A percentile compares a stretch with the other conserved stretches of the same genome.
Evolutionary conservation across 768 basidiomycete genomes (phyloP).

Genomic region (Leccinellum rugosiceps): DNA sequence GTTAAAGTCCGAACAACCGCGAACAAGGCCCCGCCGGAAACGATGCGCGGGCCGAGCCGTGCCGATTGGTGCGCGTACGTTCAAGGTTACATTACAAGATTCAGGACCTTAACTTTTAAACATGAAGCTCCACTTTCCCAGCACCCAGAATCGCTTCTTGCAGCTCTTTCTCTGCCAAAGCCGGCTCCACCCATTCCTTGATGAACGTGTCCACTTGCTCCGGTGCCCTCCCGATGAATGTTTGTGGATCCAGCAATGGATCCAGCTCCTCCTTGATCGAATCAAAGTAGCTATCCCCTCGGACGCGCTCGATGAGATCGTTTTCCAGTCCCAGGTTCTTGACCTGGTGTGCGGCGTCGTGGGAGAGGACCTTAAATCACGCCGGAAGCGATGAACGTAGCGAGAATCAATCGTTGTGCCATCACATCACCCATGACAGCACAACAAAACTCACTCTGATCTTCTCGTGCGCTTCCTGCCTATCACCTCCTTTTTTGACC

Average conservation of each 20-base stretch:
- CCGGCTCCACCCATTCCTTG: conserved; percentile 84
- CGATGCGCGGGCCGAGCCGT: conserved; percentile 20
- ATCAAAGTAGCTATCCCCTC: conserved; percentile 80
- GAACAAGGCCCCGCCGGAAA: conserved; percentile 15
- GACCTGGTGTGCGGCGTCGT: conserved; percentile 91
- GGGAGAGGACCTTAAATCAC: conserved; percentile 70
- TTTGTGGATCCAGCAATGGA: conserved; percentile 74
- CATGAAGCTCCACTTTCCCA: conserved; percentile 63
- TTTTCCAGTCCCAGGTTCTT: conserved; percentile 94
- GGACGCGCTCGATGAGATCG: conserved; percentile 89
- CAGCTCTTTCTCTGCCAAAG: conserved; percentile 57
- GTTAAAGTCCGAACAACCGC: conserved; percentile 15
- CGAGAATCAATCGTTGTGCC: conserved; percentile 7
- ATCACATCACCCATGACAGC: conserved; percentile 12
- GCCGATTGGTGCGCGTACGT: neutral
- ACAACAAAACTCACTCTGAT: conserved; percentile 60
- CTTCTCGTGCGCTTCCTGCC: conserved; percentile 96
- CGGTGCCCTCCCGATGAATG: conserved; percentile 91
- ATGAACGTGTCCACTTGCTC: conserved; percentile 92
- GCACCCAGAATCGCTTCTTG: conserved; percentile 49
- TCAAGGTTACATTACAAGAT: neutral
- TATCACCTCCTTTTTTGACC: conserved; percentile 90
- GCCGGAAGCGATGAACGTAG: conserved; percentile 4
- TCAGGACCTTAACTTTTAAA: conserved; percentile 22
- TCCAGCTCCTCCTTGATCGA: conserved; percentile 82